Evolutionary conservation across 2,329 filamentous ascomycete species (phyloP).

Genomic region (Uncinocarpus reesii): DNA sequence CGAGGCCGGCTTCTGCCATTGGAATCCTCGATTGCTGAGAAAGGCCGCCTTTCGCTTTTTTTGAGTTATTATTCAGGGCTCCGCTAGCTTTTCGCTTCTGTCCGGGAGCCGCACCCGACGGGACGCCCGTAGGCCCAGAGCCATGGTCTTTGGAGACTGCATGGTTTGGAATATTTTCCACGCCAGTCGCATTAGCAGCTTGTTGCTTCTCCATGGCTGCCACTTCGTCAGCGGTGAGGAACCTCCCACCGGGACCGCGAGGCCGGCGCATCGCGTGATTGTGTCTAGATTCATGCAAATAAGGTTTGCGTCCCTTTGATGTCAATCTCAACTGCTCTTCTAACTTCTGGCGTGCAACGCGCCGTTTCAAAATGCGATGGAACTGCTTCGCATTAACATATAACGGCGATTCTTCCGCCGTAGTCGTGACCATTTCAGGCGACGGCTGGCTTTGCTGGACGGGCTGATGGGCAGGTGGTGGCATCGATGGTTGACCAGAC

Average conservation of each 20-base stretch:
- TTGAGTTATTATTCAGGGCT: constrained; percentile 29
- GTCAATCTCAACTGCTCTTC: constrained; percentile 88
- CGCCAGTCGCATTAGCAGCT: constrained; percentile 26
- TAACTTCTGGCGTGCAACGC: constrained; percentile 83
- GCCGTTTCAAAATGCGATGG: constrained; percentile 87
- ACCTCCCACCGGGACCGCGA: constrained; percentile 84
- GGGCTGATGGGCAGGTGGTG: constrained; percentile 45
- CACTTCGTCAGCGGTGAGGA: constrained; percentile 92
- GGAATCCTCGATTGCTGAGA: constrained; percentile 34
- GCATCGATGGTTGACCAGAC: constrained; percentile 43
- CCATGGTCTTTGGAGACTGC: constrained; percentile 1
- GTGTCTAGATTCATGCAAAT: constrained; percentile 92
- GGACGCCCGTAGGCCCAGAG: not conserved
- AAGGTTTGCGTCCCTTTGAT: constrained; percentile 91
- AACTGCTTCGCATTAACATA: constrained; percentile 99
- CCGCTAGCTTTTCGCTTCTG: constrained; percentile 45
- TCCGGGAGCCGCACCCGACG: constrained; percentile 27
- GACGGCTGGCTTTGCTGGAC: constrained; percentile 62
- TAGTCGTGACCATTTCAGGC: constrained; percentile 62
- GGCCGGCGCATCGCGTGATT: constrained; percentile 97
- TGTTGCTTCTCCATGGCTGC: constrained; percentile 63
- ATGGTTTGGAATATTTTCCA: constrained; percentile 24
- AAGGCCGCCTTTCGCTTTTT: constrained; percentile 42
- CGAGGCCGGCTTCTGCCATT: not conserved
- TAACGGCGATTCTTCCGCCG: constrained; percentile 79